phyloP scores from a whole-genome alignment of 1,284 basidiomycete species.

The Ustanciosporium gigantosporum region DNA sequence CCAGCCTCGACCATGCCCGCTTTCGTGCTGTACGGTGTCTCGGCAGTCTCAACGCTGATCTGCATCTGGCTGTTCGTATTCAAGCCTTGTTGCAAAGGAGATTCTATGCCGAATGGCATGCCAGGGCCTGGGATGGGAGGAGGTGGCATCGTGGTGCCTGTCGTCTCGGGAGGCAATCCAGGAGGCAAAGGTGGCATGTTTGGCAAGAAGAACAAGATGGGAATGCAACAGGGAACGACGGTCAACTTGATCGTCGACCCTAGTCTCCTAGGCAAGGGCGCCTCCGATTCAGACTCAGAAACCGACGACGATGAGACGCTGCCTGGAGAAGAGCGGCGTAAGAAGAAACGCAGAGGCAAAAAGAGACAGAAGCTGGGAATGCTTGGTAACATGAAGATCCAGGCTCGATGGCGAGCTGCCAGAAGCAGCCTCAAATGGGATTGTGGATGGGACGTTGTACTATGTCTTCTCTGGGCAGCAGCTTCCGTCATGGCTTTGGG shows the following conservation, averaged over 20 bases:
- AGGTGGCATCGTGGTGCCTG: constrained; percentile 40
- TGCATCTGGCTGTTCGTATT: constrained; percentile 36
- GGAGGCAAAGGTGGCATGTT: constrained; percentile 13
- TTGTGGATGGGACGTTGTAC: constrained; percentile 35
- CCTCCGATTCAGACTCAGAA: constrained; percentile 17
- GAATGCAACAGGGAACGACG: constrained; percentile 10
- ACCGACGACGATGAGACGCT: constrained; percentile 12
- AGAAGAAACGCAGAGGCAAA: constrained; percentile 17
- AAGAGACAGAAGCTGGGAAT: constrained; percentile 11
- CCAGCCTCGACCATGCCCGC: constrained; percentile 26
- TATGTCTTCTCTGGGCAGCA: constrained; percentile 36
- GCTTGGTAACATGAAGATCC: constrained; percentile 34
- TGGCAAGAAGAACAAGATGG: constrained; percentile 22
- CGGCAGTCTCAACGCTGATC: constrained; percentile 26
- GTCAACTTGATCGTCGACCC: constrained; percentile 54
- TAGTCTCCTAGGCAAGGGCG: constrained; percentile 20
- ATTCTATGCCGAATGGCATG: constrained; percentile 1
- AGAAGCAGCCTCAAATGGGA: constrained; percentile 36
- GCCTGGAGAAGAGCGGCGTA: constrained; percentile 12
- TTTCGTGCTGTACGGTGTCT: constrained; percentile 38
- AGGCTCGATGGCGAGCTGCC: constrained; percentile 34
- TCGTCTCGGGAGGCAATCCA: constrained; percentile 14
- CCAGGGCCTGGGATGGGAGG: constrained; percentile 4
- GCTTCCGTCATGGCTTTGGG: constrained; percentile 33
- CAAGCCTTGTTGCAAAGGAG: constrained; percentile 33